These are phyloP conservation scores for Fusarium sp. DNA, from an alignment of 2,329 filamentous ascomycete genomes.

Conservation along the genomic window DNA sequence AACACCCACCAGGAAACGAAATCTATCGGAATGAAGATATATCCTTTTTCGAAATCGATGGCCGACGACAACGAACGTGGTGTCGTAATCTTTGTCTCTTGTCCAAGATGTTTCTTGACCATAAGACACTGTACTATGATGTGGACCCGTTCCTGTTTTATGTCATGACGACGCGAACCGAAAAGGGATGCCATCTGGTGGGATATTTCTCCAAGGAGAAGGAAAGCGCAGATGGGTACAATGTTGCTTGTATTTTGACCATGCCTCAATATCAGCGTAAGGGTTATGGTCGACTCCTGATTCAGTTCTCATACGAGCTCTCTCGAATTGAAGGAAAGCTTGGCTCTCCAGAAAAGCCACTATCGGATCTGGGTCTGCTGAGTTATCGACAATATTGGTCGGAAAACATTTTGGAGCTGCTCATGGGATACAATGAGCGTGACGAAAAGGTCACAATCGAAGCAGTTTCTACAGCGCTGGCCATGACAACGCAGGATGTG, in stretches of 20 bases:
- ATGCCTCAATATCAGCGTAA: constrained; percentile 96
- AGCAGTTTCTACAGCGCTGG: constrained; percentile 78
- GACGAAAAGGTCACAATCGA: constrained; percentile 85
- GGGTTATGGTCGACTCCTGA: constrained; percentile 91
- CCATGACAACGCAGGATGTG: constrained; percentile 98
- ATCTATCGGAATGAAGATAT: constrained; percentile 96
- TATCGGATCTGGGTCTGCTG: constrained; percentile 91
- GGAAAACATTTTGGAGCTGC: constrained; percentile 88
- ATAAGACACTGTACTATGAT: constrained; percentile 99
- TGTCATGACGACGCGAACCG: constrained; percentile 91
- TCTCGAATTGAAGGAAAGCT: constrained; percentile 95
- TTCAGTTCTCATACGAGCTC: constrained; percentile 97
- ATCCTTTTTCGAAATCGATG: constrained; percentile 98
- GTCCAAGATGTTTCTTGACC: constrained; percentile 95
- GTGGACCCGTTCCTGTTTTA: constrained; percentile 99
- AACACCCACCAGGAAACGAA: constrained; percentile 96
- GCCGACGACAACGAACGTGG: constrained; percentile 92
- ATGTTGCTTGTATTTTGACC: constrained; percentile 96
- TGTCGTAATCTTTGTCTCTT: constrained; percentile 95
- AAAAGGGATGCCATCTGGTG: constrained; percentile 93
- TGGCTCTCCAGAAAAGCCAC: constrained; percentile 94
- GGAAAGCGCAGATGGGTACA: constrained; percentile 95
- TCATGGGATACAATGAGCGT: constrained; percentile 77
- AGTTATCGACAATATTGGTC: constrained; percentile 99
- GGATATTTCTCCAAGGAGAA: constrained; percentile 99